These are phyloP conservation scores for Spathaspora gorwiae DNA, from an alignment of 805 yeast genomes.

Conservation along the genomic window DNA sequence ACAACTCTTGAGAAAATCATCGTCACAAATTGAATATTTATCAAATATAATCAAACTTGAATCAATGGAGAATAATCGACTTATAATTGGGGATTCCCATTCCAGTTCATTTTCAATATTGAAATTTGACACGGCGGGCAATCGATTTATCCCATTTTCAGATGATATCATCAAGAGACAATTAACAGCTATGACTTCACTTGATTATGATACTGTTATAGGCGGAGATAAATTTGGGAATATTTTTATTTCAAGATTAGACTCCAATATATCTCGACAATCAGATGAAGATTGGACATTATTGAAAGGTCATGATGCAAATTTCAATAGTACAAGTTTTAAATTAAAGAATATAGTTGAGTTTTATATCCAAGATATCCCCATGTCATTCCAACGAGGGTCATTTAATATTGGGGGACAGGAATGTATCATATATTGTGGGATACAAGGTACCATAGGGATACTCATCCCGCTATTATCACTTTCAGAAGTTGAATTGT, in stretches of 20 bases:
- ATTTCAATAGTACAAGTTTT: slow-evolving; percentile 48
- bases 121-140: slow-evolving; percentile 44
- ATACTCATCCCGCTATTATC: slow-evolving; percentile 63
- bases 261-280: slow-evolving; percentile 42
- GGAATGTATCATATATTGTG: slow-evolving; percentile 64
- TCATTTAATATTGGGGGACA: slow-evolving; percentile 52
- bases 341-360: slow-evolving; percentile 52
- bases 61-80: slow-evolving; percentile 48
- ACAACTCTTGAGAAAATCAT: slow-evolving; percentile 69
- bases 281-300: slow-evolving; percentile 47
- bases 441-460: slow-evolving; percentile 82
- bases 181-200: slow-evolving; percentile 50
- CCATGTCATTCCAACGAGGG: slow-evolving; percentile 56
- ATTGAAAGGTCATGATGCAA: slow-evolving; percentile 24
- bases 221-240: slow-evolving; percentile 91
- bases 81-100: slow-evolving; percentile 68
- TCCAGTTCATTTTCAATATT: slow-evolving; percentile 55
- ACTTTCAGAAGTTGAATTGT: slow-evolving; percentile 55
- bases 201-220: slow-evolving; percentile 73
- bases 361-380: slow-evolving; percentile 66
- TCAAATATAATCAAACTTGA: slow-evolving; percentile 49
- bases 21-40: slow-evolving; percentile 39
- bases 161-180: slow-evolving; percentile 70
- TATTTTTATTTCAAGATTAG: slow-evolving; percentile 60
- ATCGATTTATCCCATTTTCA: slow-evolving; percentile 57